Percentiles rank a stretch among this genome's conserved stretches.
phyloP scores from a whole-genome alignment of 495 filamentous ascomycete species.

The Tuber magnatum region DNA sequence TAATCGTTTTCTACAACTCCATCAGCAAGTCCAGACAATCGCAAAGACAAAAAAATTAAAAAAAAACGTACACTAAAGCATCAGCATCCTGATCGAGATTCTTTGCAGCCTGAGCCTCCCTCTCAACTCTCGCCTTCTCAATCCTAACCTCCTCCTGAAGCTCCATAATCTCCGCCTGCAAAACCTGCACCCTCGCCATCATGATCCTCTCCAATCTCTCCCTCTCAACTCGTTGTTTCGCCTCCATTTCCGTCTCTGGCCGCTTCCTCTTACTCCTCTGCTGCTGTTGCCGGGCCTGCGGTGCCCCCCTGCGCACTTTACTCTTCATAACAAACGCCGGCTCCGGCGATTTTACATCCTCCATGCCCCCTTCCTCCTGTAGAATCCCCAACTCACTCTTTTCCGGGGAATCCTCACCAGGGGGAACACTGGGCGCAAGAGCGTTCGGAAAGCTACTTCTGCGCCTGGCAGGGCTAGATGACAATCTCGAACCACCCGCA shows the following conservation, averaged over 20 bases:
- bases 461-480: constrained; percentile 17
- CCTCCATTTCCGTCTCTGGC: constrained; percentile 5
- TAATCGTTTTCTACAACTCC: constrained; percentile 16
- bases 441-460: constrained; percentile 20
- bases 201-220: constrained; percentile 15
- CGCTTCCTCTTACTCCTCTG: not conserved
- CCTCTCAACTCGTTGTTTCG: not conserved
- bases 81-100: constrained; percentile 12
- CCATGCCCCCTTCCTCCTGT: not conserved
- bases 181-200: constrained; percentile 12
- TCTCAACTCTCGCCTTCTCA: constrained; percentile 18
- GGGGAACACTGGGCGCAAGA: not conserved
- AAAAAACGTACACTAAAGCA: constrained; percentile 14
- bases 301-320: not conserved
- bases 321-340: not conserved
- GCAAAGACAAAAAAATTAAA: not conserved
- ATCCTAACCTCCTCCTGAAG: constrained; percentile 13
- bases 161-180: constrained; percentile 14
- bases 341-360: constrained; percentile 13
- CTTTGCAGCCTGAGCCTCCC: constrained; percentile 3
- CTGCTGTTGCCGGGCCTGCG: not conserved
- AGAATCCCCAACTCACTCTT: constrained; percentile 8
- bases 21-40: not conserved
- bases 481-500: constrained; percentile 16
- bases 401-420: constrained; percentile 1